Base-by-base conservation (phyloP, 129 eudicot genomes). In the Silybum marianum region DNA sequence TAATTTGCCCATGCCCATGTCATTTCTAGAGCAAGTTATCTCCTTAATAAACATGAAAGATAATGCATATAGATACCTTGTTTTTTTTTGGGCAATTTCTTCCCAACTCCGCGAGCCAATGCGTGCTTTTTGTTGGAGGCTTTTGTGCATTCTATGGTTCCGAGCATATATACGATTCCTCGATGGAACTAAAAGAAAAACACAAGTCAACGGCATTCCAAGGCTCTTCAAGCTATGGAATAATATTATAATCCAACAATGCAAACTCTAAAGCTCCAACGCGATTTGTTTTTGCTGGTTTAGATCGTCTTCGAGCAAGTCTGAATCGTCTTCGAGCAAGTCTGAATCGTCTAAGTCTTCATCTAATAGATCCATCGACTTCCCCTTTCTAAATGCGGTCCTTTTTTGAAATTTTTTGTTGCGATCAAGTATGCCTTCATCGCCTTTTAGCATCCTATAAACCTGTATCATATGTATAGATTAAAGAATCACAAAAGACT, bases 391-490 rank as follows among this genome's bases (percentile, higher is more conserved):
- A 10, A 94, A 88, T 1, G 90, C 91, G 9, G 93, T 88, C 81
- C 89, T 80, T 75, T 85, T 88, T 39, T 78, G 84, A 71, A 88
- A 86, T 73, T 88, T 88, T 70, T 75, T 85, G 73, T 71, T 82
- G 78, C 80, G 66, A 36, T 84, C 90, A 6, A 60, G 62, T 26
- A 78, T 62, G 40, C 74, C 81, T 68, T 78, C 89, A 10, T 85
- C 91, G 0, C 96, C 97, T 60, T 82, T 87, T 73, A 94, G 74
- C 89, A 94, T 92, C 77, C 78, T 73, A 77, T 81, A 77, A 58
- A 92, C 97, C 98, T 94, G 86, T 79, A 46, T 30, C 71, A 73
- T 25, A 72, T 82, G 80, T 40, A 54, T 67, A n/a, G 36, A 26
- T 26, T 26, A 32, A 79, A 76, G 30, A 48, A 75, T 21, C 32